Conservation (phyloP, 129 eudicot genomes). For the Rutidosis leptorrhynchoides region DNA sequence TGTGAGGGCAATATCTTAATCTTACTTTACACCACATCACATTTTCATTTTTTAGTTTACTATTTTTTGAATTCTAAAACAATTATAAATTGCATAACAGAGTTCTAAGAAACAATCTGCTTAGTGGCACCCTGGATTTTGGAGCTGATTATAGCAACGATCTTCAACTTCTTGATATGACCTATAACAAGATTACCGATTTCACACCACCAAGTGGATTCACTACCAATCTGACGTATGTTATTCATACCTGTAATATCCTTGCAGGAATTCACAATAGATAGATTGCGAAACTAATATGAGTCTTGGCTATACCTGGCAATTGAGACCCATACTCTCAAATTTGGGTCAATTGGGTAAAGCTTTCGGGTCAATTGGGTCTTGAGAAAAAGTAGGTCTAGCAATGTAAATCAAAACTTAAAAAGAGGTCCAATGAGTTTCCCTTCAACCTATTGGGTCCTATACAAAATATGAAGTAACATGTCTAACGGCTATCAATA, state of each 20-base stretch:
- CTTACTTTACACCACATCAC: not conserved
- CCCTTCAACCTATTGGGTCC: too few relatives aligned
- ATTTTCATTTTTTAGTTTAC: not conserved
- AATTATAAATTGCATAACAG: slow-evolving; percentile 27
- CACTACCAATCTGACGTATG: slow-evolving; percentile 40
- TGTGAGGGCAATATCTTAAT: slow-evolving; percentile 42
- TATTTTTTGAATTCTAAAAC: not conserved
- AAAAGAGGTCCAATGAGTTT: too few relatives aligned
- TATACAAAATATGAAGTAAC: too few relatives aligned
- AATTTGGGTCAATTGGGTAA: too few relatives aligned
- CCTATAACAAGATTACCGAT: slow-evolving; percentile 40
- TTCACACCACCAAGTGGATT: slow-evolving; percentile 29
- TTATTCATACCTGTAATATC: not conserved
- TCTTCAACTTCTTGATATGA: slow-evolving; percentile 53
- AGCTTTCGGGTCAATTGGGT: too few relatives aligned
- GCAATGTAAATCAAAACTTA: too few relatives aligned
- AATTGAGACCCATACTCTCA: too few relatives aligned
- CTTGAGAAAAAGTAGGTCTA: too few relatives aligned
- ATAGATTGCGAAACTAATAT: not conserved
- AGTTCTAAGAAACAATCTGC: slow-evolving; percentile 42
- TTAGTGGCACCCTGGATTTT: slow-evolving; percentile 52
- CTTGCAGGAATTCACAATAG: not conserved
- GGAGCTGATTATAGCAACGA: slow-evolving; percentile 43
- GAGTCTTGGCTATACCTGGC: too few relatives aligned
- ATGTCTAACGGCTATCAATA: too few relatives aligned